These are phyloP conservation scores for Talaromyces sp. DNA, from an alignment of 2,329 filamentous ascomycete species.

Conservation along the genomic window DNA sequence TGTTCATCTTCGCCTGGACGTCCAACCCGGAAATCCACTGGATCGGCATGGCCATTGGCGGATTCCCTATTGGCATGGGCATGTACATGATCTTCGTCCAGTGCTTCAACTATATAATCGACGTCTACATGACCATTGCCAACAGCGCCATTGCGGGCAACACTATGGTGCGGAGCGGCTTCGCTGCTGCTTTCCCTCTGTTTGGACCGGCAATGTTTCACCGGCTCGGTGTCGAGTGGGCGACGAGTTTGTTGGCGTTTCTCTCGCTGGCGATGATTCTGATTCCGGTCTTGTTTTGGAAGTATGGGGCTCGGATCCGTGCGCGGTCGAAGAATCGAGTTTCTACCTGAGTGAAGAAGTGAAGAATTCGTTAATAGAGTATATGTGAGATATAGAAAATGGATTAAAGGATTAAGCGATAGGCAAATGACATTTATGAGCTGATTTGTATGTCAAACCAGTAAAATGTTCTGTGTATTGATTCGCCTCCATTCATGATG, in stretches of 20 bases:
- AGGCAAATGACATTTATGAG: not conserved
- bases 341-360: not conserved
- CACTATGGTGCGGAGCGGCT: constrained; percentile 42
- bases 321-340: constrained; percentile 23
- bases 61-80: constrained; percentile 39
- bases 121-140: constrained; percentile 39
- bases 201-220: constrained; percentile 44
- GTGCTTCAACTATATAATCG: constrained; percentile 39
- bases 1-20: constrained; percentile 49
- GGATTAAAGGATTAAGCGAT: not conserved
- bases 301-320: constrained; percentile 35
- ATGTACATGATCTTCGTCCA: constrained; percentile 37
- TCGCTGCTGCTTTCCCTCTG: constrained; percentile 45
- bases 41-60: constrained; percentile 42
- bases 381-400: not conserved
- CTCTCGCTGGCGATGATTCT: constrained; percentile 40
- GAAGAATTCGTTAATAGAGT: not conserved
- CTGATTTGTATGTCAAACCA: no score
- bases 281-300: constrained; percentile 41
- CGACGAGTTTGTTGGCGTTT: constrained; percentile 42
- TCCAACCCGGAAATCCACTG: constrained; percentile 37
- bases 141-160: constrained; percentile 41
- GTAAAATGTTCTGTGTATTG: no score
- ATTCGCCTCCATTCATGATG: no score
- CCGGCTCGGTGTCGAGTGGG: constrained; percentile 46